Conservation (phyloP, 129 eudicot species). For the Flaveria robusta region DNA sequence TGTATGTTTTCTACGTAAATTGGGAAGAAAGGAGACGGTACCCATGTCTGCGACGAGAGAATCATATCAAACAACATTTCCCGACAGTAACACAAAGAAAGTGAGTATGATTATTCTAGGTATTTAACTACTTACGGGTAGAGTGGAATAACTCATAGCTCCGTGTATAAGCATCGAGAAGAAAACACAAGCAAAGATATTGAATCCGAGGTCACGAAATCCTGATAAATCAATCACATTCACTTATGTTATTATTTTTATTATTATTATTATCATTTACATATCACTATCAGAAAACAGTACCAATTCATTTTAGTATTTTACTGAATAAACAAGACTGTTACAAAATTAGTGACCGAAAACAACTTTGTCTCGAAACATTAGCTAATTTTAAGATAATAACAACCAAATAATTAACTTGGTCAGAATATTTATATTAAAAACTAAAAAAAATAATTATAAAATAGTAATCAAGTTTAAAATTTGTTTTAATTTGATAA, state of each 20-base stretch:
- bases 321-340: no score
- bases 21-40: slow-evolving; percentile 60
- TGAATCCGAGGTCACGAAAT: slow-evolving; percentile 57
- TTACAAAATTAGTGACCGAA: no score
- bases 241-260: no score
- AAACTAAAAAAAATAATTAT: no score
- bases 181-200: slow-evolving; percentile 41
- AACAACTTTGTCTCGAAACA: no score
- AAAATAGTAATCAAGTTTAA: no score
- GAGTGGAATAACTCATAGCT: slow-evolving; percentile 53
- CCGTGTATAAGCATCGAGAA: slow-evolving; percentile 38
- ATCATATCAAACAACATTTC: background rate
- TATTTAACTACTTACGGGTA: slow-evolving; percentile 42
- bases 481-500: no score
- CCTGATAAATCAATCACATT: slow-evolving; percentile 28
- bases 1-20: slow-evolving; percentile 60
- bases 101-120: background rate
- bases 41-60: slow-evolving; percentile 48
- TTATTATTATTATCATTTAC: background rate
- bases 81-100: background rate
- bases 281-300: no score
- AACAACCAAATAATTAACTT: no score
- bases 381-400: no score
- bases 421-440: no score
- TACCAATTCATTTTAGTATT: no score